Conservation (phyloP, 2,329 filamentous ascomycete species). For the Fusarium nanum region DNA sequence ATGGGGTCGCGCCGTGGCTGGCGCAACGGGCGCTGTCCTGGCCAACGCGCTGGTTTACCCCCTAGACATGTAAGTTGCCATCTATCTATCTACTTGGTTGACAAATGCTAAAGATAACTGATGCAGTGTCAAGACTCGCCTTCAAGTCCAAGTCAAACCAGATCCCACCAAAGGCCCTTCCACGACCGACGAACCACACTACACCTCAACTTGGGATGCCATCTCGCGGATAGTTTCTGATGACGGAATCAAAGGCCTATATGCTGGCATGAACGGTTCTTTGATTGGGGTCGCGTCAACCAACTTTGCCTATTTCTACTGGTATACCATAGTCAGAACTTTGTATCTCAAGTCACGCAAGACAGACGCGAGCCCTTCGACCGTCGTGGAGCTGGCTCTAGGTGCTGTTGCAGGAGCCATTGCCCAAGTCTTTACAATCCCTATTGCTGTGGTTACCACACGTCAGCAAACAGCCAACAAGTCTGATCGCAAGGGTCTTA, state of each 20-base stretch:
- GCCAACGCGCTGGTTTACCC: conserved; percentile 97
- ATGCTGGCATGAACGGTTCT: conserved; percentile 87
- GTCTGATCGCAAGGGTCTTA: conserved; percentile 83
- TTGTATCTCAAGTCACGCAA: conserved; percentile 77
- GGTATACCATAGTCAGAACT: conserved; percentile 90
- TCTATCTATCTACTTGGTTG: not conserved
- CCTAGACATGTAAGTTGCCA: conserved; percentile 83
- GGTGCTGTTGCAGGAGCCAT: conserved; percentile 90
- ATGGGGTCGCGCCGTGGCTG: conserved; percentile 93
- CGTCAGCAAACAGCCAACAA: conserved; percentile 94
- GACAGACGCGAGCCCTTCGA: conserved; percentile 71
- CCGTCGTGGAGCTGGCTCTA: conserved; percentile 82
- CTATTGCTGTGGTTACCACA: conserved; percentile 94
- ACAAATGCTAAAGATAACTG: not conserved
- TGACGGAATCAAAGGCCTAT: conserved; percentile 85
- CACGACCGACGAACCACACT: conserved; percentile 70
- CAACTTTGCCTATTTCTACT: conserved; percentile 99
- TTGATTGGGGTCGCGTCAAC: conserved; percentile 94
- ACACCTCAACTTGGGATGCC: conserved; percentile 88
- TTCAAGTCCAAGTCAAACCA: conserved; percentile 86
- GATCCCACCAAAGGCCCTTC: conserved; percentile 66
- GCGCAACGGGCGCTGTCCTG: conserved; percentile 90
- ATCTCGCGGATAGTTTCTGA: conserved; percentile 83
- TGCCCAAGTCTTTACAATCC: conserved; percentile 96
- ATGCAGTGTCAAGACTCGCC: conserved; percentile 88